phyloP scores from a whole-genome alignment of 73 alveolate species.

The Breviolum minutum region DNA sequence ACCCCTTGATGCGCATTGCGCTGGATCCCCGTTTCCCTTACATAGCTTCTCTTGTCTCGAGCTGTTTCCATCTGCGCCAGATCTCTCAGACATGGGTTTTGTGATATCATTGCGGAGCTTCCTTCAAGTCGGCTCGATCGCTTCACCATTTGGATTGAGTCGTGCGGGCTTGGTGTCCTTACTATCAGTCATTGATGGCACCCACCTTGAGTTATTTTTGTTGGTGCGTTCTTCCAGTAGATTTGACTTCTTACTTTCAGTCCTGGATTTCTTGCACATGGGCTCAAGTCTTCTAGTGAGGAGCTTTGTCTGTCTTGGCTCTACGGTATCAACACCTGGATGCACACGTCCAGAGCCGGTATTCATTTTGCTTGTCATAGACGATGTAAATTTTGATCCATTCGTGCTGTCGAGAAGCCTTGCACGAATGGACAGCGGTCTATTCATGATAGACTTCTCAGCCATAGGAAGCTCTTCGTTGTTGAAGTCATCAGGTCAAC shows the following conservation, averaged over 20 bases:
- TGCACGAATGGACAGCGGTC: not conserved
- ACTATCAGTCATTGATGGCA: not conserved
- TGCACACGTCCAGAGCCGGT: no score
- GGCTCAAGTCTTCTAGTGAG: not conserved
- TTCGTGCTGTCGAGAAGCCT: not conserved
- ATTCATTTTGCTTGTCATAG: not conserved
- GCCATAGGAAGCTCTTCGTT: not conserved
- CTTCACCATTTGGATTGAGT: not conserved
- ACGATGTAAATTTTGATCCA: not conserved
- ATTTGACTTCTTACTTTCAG: not conserved
- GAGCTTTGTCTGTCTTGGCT: not conserved
- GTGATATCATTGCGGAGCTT: not conserved
- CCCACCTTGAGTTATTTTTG: not conserved
- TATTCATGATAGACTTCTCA: not conserved
- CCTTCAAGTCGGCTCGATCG: not conserved
- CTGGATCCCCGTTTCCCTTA: not conserved
- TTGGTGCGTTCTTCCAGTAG: not conserved
- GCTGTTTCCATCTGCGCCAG: not conserved
- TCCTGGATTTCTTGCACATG: not conserved
- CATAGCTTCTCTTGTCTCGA: conserved; percentile 4
- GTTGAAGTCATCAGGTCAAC: not conserved
- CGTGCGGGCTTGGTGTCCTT: conserved; percentile 21
- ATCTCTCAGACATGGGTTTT: not conserved
- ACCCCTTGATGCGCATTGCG: not conserved
- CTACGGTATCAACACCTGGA: no score